Base-by-base conservation (phyloP, 192 early-diverging fungal genomes). In the Dissophora ornata region DNA sequence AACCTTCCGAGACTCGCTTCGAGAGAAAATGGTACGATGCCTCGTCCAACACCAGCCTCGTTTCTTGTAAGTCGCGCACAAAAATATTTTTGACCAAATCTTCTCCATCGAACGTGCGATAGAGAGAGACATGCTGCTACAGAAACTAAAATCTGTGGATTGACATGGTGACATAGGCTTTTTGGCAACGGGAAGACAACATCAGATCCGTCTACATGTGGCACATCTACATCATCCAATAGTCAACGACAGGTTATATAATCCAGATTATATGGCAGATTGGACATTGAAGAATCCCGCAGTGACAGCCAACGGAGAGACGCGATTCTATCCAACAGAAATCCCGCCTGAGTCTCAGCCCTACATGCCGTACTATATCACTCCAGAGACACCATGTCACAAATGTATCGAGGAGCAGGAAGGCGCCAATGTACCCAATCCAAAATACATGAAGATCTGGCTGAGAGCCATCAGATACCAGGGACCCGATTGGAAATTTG, bases 401-500 rank as follows among this genome's bases (percentile, higher is more conserved):
- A 77, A 77, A 38, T 77, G 73, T 47, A 22, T 42, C 18, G 73
- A 77, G 24, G 73, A 77, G 38, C 7, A 34, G 19, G 44, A 61
- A 1, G 28, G 45, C 18, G 2, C 4, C 2, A 67, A 62, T 36
- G 21, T 45, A 57, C 73, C 73, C 2, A 61, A 77, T 18, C 64
- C 73, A 44, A 50, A 46, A 5, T 22, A 55, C 2, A 77, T 77
- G 73, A 77, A 77, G 50, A 77, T 77, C 34, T 77, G 73, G 73
- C 65, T 77, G 6, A 18, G 73, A 40, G 73, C 73, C 8, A 77
- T 77, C 33, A 30, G 59, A 3, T 77, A 77, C 24, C 64, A 77
- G 46, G 73, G 73, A 18, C 73, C 64, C 0, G 65, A 77, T 19
- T 77, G 73, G 73, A 77, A 77, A 19, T 77, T 77, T 51, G 64